These are phyloP conservation scores for Bretschneidera sinensis DNA, from an alignment of 345 rosid species.

Conservation along the genomic window DNA sequence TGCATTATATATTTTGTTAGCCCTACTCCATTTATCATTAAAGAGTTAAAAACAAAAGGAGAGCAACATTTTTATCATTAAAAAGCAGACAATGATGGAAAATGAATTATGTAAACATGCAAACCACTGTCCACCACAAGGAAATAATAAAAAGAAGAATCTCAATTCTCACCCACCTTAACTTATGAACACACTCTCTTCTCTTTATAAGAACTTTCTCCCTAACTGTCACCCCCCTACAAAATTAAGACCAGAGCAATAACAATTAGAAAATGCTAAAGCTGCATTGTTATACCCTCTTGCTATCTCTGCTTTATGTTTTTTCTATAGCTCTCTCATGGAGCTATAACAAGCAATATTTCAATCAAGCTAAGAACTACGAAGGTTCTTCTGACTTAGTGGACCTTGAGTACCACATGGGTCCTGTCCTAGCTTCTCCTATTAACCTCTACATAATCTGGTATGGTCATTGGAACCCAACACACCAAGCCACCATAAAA, in stretches of 20 bases:
- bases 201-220: no score
- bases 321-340: conserved; percentile 19
- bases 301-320: conserved; percentile 12
- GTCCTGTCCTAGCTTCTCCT: conserved; percentile 57
- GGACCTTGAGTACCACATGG: conserved; percentile 57
- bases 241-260: no score
- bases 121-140: no score
- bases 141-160: no score
- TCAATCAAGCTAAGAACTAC: conserved; percentile 32
- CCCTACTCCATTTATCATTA: no score
- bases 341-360: conserved; percentile 19
- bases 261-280: conserved; percentile 18
- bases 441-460: conserved; percentile 47
- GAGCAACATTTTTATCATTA: no score
- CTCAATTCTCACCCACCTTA: background rate
- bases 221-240: no score
- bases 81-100: no score
- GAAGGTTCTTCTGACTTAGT: conserved; percentile 52
- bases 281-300: conserved; percentile 9
- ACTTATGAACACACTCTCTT: background rate
- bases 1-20: no score
- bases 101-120: no score
- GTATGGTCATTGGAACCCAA: conserved; percentile 58
- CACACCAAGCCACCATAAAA: conserved; percentile 46
- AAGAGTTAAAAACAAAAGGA: no score